Percentiles rank a stretch among this genome's conserved stretches.
Evolutionary conservation across 2,329 filamentous ascomycete genomes (phyloP).

Genomic region (Diaporthe capsici): DNA sequence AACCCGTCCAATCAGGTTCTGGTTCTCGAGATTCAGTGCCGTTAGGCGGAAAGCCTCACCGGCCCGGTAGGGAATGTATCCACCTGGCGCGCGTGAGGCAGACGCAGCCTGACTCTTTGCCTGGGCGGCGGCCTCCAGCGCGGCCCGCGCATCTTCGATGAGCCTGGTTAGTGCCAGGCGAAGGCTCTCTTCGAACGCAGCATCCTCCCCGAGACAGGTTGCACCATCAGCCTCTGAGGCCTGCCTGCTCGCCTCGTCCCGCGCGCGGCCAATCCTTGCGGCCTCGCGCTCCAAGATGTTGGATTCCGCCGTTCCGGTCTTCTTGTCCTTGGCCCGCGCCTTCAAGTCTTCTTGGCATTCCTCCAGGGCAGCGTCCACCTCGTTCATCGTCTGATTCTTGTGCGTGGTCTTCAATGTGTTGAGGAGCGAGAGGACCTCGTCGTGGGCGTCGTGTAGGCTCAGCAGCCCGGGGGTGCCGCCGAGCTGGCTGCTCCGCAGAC

Average conservation of each 20-base stretch:
- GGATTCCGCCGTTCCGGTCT: not conserved
- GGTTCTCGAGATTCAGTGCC: not conserved
- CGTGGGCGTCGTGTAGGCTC: not conserved
- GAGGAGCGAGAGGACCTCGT: not conserved
- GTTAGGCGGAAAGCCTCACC: not conserved
- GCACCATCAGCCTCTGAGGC: not conserved
- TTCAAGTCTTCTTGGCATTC: conserved; percentile 6
- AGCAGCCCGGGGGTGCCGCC: not conserved
- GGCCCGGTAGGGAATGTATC: not conserved
- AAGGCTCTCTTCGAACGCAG: not conserved
- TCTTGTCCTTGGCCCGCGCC: conserved; percentile 5
- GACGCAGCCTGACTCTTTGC: not conserved
- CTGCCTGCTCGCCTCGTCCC: not conserved
- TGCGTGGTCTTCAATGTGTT: not conserved
- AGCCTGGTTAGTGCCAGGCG: not conserved
- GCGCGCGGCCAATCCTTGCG: not conserved
- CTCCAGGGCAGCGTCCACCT: not conserved
- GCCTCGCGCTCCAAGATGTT: conserved; percentile 29
- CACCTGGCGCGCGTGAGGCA: too few species aligned
- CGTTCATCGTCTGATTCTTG: not conserved
- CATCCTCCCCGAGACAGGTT: not conserved
- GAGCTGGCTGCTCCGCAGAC: not conserved
- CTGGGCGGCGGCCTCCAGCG: not conserved
- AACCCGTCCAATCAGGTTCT: not conserved
- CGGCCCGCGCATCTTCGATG: not conserved